Evolutionary conservation across 1,284 basidiomycete genomes (phyloP), one percentile per base, ranked within the genome.

Genomic region (Cutaneotrichosporon curvatum): DNA sequence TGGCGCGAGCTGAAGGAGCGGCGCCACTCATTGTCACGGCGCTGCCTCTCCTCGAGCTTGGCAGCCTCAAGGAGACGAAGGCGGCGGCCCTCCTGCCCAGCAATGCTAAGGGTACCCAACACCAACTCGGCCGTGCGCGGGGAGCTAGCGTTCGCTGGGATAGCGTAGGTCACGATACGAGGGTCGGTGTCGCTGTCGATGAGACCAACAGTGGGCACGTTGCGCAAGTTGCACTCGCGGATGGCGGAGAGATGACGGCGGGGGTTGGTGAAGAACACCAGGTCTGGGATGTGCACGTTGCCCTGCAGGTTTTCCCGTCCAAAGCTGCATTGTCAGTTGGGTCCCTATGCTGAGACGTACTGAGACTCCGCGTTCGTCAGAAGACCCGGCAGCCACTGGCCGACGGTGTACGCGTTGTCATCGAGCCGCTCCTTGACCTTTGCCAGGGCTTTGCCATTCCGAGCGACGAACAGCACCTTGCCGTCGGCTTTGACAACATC

Each of bases 141-240:
- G 65, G 65, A 68, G 67, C 97, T 94, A 50, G 64, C 58, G 71
- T 98, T 99, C 32, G 89, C 92, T 1, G 92, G 94, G 61, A 99
- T 96, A 30, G 95, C 85, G 72, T 97, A 98, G 78, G 96, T 97
- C 50, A 98, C 92, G 31, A 91, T 78, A 16, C 95, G 82, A 5
- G 95, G 95, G 72, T 99, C 95, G 33, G 84, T 87, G 68, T 99
- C 90, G 22, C 90, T 87, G 73, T 99, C 95, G 50, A 92, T 81
- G 55, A 98, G 83, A 22, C 83, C 89, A 55, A 92, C 80, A 0
- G 89, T 92, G 0, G 89, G 89, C 41, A 92, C 79, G 62, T 89
- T 83, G 53, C 83, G 79, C 41, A 83, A 76, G 6, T 85, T 85
- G 61, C 86, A 89, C 74, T 94, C 89, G 45, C 83, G 80, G 62